Percentiles rank a stretch among this genome's conserved stretches.
Evolutionary conservation across 2,329 filamentous ascomycete genomes (phyloP).

Genomic region (Scopulariopsis brevicaulis): DNA sequence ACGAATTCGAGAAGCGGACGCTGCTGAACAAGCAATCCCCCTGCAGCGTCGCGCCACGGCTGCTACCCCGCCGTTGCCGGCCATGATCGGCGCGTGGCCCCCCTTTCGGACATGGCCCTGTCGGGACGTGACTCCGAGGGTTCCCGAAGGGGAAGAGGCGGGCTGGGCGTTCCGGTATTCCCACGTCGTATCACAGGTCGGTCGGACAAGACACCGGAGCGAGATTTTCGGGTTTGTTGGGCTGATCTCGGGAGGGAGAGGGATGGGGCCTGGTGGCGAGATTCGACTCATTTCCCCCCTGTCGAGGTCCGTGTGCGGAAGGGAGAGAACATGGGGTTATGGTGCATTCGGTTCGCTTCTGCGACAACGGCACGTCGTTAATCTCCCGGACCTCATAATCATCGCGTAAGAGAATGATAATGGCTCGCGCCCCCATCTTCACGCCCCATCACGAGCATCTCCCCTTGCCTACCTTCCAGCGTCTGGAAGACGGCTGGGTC

Average conservation of each 20-base stretch:
- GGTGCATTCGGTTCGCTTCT: neutral
- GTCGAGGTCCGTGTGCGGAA: neutral
- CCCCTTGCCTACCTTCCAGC: neutral
- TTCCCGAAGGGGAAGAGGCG: neutral
- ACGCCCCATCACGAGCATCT: neutral
- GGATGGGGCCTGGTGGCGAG: neutral
- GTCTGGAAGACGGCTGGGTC: conserved; percentile 2
- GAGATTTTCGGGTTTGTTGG: too few species aligned
- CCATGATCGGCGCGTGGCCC: neutral
- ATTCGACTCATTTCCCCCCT: neutral
- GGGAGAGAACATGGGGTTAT: neutral
- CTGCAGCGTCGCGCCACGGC: neutral
- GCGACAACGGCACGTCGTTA: neutral
- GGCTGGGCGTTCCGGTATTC: neutral
- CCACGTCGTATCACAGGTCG: too few species aligned
- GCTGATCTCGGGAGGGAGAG: neutral
- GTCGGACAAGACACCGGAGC: too few species aligned
- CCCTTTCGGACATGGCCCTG: neutral
- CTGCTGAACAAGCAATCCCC: neutral
- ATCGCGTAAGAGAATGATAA: neutral
- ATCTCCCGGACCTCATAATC: neutral
- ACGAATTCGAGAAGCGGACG: neutral
- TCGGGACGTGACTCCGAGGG: neutral
- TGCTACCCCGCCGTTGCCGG: neutral
- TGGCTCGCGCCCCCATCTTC: neutral